Conservation (phyloP, 1,284 basidiomycete genomes). For the Xerocomus amazonicus region DNA sequence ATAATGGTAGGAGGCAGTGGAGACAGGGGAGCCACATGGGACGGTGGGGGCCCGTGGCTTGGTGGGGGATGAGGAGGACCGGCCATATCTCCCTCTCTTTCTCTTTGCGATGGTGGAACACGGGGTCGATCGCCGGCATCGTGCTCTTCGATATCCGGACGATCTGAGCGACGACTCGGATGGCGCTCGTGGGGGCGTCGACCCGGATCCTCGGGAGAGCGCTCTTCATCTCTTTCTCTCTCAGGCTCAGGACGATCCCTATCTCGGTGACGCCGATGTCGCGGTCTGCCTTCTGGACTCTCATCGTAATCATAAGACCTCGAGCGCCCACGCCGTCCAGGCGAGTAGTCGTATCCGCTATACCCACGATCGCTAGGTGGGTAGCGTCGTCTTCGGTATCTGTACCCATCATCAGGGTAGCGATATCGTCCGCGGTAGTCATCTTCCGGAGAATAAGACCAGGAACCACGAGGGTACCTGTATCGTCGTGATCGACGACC, state of each 20-base stretch:
- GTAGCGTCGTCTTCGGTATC: slow-evolving; percentile 9
- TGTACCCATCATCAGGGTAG: slow-evolving; percentile 12
- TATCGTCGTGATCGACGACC: slow-evolving; percentile 4
- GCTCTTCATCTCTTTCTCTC: not conserved
- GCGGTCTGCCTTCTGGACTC: slow-evolving; percentile 3
- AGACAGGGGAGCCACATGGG: slow-evolving; percentile 14
- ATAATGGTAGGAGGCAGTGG: slow-evolving; percentile 32
- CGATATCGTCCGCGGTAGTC: slow-evolving; percentile 3
- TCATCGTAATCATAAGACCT: slow-evolving; percentile 2
- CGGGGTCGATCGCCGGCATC: slow-evolving; percentile 14
- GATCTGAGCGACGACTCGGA: slow-evolving; percentile 21
- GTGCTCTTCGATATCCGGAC: slow-evolving; percentile 17
- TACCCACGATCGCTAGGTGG: slow-evolving; percentile 10
- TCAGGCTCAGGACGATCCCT: slow-evolving; percentile 1
- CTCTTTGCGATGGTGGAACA: slow-evolving; percentile 10
- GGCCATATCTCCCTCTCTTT: slow-evolving; percentile 12
- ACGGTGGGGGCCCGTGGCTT: not conserved
- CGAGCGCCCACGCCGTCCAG: slow-evolving; percentile 1
- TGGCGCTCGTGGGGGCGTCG: slow-evolving; percentile 6
- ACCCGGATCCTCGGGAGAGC: slow-evolving; percentile 13
- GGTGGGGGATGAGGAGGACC: slow-evolving; percentile 3
- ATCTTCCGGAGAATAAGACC: slow-evolving; percentile 23
- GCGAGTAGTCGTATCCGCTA: slow-evolving; percentile 14
- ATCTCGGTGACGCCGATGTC: not conserved
- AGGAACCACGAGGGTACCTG: slow-evolving; percentile 8